Conservation (phyloP, 169 alveolate genomes). For the Eimeria falciformis region DNA sequence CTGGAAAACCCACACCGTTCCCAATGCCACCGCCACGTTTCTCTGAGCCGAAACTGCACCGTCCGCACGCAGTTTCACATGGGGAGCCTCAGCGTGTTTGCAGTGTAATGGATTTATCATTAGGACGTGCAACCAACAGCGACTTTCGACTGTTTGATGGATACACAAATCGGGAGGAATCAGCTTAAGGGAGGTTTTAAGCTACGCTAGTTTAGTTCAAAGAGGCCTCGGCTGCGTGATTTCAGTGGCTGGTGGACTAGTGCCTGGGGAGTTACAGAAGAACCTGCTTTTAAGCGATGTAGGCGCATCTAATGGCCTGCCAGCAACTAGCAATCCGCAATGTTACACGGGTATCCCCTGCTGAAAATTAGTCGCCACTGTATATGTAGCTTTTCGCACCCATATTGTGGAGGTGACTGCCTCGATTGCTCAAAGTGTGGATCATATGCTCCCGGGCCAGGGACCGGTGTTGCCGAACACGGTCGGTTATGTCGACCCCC, state of each 20-base stretch:
- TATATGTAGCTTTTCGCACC: neutral
- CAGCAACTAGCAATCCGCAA: neutral
- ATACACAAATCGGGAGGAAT: neutral
- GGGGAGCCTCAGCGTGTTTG: no score
- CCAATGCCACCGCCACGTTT: neutral
- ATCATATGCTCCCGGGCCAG: constrained; percentile 60
- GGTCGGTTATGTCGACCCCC: constrained; percentile 54
- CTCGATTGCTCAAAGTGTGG: neutral
- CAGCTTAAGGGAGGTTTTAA: neutral
- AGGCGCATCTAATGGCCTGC: neutral
- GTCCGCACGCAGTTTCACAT: neutral
- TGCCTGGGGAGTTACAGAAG: no score
- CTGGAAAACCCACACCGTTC: neutral
- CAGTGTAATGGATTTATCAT: neutral
- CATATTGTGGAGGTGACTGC: neutral
- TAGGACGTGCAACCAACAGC: neutral
- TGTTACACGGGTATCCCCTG: neutral
- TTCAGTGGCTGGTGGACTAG: no score
- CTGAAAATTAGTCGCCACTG: neutral
- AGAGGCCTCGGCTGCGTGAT: no score
- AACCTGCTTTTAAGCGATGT: no score
- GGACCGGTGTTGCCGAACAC: constrained; percentile 19
- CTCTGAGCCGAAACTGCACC: neutral
- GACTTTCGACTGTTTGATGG: neutral
- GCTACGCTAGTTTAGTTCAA: no score